Conservation (phyloP, 768 basidiomycete species). For the Mycena galopus region DNA sequence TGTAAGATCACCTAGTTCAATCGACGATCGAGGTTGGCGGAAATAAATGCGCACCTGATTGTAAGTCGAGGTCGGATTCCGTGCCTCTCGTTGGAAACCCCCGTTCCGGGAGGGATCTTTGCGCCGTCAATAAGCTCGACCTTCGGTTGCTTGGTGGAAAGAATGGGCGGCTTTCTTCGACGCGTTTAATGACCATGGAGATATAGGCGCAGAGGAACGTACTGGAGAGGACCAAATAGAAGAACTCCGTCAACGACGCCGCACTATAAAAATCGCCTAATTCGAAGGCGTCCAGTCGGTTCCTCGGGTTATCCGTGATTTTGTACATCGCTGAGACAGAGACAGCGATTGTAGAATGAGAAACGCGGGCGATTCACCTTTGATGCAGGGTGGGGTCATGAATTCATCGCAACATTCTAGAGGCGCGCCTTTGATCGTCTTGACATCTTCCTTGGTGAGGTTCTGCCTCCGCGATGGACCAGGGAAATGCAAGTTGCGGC, state of each 20-base stretch:
- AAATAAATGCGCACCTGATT: neutral
- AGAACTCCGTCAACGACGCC: neutral
- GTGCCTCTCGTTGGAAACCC: neutral
- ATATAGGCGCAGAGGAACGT: neutral
- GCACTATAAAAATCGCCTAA: neutral
- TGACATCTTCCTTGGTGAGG: neutral
- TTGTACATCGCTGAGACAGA: neutral
- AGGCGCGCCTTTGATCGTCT: neutral
- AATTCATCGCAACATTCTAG: neutral
- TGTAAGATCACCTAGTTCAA: neutral
- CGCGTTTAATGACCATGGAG: neutral
- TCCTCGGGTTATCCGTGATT: neutral
- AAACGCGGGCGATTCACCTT: neutral
- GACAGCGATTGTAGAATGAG: neutral
- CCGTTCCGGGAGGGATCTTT: neutral
- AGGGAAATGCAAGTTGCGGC: neutral
- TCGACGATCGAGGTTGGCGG: neutral
- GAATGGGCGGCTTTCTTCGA: neutral
- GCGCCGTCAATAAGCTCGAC: neutral
- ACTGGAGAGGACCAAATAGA: neutral
- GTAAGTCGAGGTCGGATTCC: neutral
- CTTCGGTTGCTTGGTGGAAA: neutral
- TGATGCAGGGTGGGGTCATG: neutral
- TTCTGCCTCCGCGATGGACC: no score
- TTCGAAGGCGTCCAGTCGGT: neutral